Evolutionary conservation across 1,284 basidiomycete genomes (phyloP).

Genomic region (Pseudozyma pruni): DNA sequence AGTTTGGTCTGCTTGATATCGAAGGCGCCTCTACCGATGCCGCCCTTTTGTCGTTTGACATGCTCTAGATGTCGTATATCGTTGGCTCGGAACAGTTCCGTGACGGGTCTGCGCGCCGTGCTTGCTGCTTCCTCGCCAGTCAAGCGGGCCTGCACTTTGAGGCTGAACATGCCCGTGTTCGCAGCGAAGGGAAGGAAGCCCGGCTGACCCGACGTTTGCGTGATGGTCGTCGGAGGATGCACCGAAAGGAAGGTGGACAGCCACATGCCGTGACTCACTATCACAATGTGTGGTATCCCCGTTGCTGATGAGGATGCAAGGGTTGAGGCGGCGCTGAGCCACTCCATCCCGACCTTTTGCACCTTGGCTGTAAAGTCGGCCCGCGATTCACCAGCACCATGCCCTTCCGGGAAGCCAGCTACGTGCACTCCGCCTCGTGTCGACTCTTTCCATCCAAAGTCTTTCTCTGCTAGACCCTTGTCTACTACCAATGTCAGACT

Average conservation of each 20-base stretch:
- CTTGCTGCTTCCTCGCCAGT: background rate
- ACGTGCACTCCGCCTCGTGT: constrained; percentile 46
- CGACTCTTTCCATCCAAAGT: constrained; percentile 54
- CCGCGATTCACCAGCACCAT: constrained; percentile 29
- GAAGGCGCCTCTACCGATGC: constrained; percentile 31
- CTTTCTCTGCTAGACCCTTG: constrained; percentile 36
- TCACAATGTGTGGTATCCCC: constrained; percentile 49
- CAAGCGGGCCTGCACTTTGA: constrained; percentile 8
- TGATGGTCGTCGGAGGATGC: constrained; percentile 37
- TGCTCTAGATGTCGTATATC: constrained; percentile 29
- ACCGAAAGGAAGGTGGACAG: constrained; percentile 54
- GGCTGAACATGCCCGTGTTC: constrained; percentile 55
- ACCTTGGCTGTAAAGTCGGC: constrained; percentile 27
- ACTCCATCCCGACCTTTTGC: constrained; percentile 17
- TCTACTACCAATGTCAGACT: constrained; percentile 24
- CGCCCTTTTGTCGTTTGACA: constrained; percentile 42
- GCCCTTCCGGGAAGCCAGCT: constrained; percentile 38
- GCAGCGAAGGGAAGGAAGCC: constrained; percentile 44
- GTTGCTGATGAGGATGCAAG: background rate
- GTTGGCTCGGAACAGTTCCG: constrained; percentile 37
- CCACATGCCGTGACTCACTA: constrained; percentile 64
- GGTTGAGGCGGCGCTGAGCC: constrained; percentile 21
- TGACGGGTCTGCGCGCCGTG: background rate
- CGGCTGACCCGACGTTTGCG: constrained; percentile 20
- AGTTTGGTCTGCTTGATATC: constrained; percentile 36